Evolutionary conservation across 257 asterid genomes (phyloP).

Genomic region (Scutellaria galericulata): DNA sequence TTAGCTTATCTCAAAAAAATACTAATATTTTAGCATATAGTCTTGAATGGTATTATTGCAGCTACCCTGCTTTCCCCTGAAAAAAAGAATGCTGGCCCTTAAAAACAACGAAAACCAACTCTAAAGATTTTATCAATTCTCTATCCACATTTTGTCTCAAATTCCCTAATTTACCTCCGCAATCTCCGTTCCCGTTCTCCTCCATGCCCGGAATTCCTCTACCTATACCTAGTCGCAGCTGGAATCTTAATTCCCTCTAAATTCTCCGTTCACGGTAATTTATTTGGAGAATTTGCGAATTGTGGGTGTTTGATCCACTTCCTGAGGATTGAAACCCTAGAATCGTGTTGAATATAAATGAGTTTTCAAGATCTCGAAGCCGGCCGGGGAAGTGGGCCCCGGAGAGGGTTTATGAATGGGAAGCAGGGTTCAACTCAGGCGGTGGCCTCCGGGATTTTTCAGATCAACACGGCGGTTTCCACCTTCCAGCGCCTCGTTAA

Average conservation of each 20-base stretch:
- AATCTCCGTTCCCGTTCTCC: conserved; percentile 21
- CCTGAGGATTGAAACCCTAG: neutral
- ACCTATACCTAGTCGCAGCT: conserved; percentile 22
- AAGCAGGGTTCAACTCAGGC: conserved; percentile 81
- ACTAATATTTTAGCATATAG: too few species aligned
- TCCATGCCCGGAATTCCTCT: conserved; percentile 22
- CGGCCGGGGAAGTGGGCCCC: conserved; percentile 62
- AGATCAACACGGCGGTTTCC: conserved; percentile 84
- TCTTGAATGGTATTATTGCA: too few species aligned
- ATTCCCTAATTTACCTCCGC: conserved; percentile 20
- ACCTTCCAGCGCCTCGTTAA: conserved; percentile 89
- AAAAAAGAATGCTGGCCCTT: too few species aligned
- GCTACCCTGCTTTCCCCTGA: too few species aligned
- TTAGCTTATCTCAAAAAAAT: too few species aligned
- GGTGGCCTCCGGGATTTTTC: conserved; percentile 89
- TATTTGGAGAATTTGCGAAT: conserved; percentile 28
- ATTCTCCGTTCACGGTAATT: conserved; percentile 7
- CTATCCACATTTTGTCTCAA: conserved; percentile 4
- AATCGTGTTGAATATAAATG: conserved; percentile 45
- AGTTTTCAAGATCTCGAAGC: conserved; percentile 93
- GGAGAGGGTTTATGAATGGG: conserved; percentile 61
- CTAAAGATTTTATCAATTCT: neutral
- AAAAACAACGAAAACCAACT: too few species aligned
- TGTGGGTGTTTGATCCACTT: conserved; percentile 30
- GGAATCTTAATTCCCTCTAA: conserved; percentile 26